Evolutionary conservation across 768 basidiomycete genomes (phyloP).

Genomic region (Naematelia aurantialba): DNA sequence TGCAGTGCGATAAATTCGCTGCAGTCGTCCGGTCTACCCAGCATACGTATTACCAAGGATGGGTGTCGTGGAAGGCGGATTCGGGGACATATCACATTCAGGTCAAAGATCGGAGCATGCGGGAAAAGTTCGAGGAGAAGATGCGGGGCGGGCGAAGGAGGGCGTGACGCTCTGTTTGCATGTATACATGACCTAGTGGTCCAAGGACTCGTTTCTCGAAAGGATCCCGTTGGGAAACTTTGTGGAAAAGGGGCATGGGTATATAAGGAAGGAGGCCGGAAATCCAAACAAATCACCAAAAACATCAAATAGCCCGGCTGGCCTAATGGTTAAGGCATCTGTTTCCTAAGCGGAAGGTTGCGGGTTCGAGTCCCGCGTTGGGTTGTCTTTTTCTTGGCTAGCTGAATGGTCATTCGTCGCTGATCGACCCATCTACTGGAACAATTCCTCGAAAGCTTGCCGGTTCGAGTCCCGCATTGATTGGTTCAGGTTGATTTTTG

Average conservation of each 20-base stretch:
- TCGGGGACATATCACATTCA: conserved; percentile 39
- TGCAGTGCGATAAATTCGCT: conserved; percentile 43
- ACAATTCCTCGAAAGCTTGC: no score
- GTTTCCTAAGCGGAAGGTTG: neutral
- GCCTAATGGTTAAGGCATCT: neutral
- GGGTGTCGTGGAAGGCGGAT: conserved; percentile 46
- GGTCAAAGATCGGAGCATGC: conserved; percentile 35
- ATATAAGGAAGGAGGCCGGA: no score
- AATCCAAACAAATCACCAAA: no score
- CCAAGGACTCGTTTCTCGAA: no score
- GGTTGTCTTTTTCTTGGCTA: neutral
- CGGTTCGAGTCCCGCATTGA: no score
- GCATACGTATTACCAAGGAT: conserved; percentile 35
- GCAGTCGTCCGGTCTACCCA: conserved; percentile 30
- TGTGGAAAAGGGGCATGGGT: no score
- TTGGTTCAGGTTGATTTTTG: no score
- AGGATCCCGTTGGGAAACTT: no score
- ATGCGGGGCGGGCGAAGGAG: conserved; percentile 18
- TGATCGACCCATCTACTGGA: no score
- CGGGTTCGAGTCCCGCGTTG: neutral
- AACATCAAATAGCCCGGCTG: neutral
- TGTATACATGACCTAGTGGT: no score
- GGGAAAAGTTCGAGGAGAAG: conserved; percentile 36
- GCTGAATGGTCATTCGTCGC: no score
- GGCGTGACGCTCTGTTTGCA: conserved; percentile 1